Evolutionary conservation across 192 early-diverging fungal genomes (phyloP).

Genomic region (Dissophora ornata): DNA sequence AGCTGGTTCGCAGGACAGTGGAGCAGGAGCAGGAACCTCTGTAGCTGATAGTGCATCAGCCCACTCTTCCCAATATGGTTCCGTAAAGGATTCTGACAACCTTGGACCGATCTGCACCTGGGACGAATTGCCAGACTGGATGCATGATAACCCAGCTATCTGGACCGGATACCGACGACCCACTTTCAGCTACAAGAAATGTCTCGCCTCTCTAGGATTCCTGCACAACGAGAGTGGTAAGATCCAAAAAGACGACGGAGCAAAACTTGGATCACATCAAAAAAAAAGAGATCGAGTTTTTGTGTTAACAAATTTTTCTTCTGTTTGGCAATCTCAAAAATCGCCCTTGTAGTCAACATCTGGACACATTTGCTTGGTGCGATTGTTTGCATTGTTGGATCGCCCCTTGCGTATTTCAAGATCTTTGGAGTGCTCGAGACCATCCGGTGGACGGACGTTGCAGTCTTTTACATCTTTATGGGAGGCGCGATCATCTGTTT

Average conservation of each 20-base stretch:
- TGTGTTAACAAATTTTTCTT: slow-evolving; percentile 2
- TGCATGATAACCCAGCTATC: slow-evolving; percentile 88
- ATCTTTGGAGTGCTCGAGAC: slow-evolving; percentile 55
- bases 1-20: too few relatives aligned
- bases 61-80: not conserved
- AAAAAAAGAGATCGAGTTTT: too few relatives aligned
- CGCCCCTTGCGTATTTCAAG: slow-evolving; percentile 59
- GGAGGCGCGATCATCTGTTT: slow-evolving; percentile 81
- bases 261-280: not conserved
- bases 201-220: slow-evolving; percentile 80
- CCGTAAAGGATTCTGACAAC: not conserved
- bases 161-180: slow-evolving; percentile 83
- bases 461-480: slow-evolving; percentile 81
- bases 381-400: slow-evolving; percentile 64
- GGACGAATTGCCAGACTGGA: slow-evolving; percentile 77
- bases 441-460: slow-evolving; percentile 69
- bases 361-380: slow-evolving; percentile 87
- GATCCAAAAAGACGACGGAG: too few relatives aligned
- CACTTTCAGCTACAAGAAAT: slow-evolving; percentile 78
- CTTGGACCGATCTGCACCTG: slow-evolving; percentile 33
- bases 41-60: not conserved
- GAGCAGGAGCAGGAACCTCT: too few relatives aligned
- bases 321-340: not conserved
- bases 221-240: slow-evolving; percentile 92
- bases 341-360: slow-evolving; percentile 73